Evolutionary conservation across 1,139 yeast genomes (phyloP).

Genomic region (Pichia sp.): DNA sequence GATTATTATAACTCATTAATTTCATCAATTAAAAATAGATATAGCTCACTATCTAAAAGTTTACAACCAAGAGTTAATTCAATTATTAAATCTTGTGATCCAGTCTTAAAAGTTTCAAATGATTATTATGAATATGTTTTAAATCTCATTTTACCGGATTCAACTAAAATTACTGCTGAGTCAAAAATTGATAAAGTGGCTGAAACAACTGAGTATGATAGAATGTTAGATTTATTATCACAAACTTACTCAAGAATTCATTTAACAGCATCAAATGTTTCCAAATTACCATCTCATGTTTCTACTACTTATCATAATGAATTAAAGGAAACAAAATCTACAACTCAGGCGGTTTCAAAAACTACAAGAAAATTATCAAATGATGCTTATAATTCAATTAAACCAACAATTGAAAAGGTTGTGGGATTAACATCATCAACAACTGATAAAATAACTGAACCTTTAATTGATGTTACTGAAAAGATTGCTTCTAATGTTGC

Average conservation of each 20-base stretch:
- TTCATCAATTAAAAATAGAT: conserved; percentile 5
- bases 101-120: conserved; percentile 21
- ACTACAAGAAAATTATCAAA: conserved; percentile 29
- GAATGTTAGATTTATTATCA: conserved; percentile 15
- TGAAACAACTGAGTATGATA: conserved; percentile 18
- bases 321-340: conserved; percentile 20
- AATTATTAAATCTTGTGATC: conserved; percentile 13
- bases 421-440: conserved; percentile 15
- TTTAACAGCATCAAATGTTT: conserved; percentile 20
- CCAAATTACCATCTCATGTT: conserved; percentile 25
- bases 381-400: conserved; percentile 26
- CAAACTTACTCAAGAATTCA: conserved; percentile 19
- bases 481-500: conserved; percentile 9
- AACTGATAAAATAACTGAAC: conserved; percentile 1
- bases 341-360: conserved; percentile 27
- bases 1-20: conserved; percentile 9
- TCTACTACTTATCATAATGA: conserved; percentile 24
- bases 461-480: conserved; percentile 11
- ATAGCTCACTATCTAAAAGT: conserved; percentile 5
- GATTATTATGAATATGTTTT: conserved; percentile 21
- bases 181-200: neutral
- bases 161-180: conserved; percentile 9
- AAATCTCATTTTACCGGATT: conserved; percentile 18
- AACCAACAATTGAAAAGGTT: conserved; percentile 25
- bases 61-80: conserved; percentile 7